Evolutionary conservation across 2,329 filamentous ascomycete genomes (phyloP).

Genomic region (Chaetomium sp.): DNA sequence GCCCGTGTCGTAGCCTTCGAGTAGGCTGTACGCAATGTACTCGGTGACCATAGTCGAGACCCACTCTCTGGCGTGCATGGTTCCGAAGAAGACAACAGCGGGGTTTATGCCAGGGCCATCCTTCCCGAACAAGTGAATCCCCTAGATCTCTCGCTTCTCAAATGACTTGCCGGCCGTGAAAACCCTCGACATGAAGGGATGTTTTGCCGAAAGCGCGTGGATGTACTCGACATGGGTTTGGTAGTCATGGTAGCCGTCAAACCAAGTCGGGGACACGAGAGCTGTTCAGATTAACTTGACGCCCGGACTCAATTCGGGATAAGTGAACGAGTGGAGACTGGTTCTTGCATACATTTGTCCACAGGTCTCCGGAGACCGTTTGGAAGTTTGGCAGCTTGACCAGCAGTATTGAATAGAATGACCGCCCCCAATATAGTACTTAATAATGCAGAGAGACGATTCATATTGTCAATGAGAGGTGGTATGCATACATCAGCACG

Average conservation of each 20-base stretch:
- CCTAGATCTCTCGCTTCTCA: constrained; percentile 51
- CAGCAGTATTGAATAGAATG: no score
- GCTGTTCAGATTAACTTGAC: neutral
- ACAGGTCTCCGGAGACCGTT: no score
- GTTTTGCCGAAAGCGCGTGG: constrained; percentile 34
- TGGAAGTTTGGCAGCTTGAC: no score
- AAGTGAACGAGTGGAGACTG: no score
- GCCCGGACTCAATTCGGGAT: neutral
- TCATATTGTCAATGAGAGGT: no score
- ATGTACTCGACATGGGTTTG: constrained; percentile 36
- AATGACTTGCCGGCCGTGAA: constrained; percentile 43
- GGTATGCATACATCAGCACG: no score
- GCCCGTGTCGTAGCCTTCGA: constrained; percentile 38
- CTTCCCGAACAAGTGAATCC: constrained; percentile 50
- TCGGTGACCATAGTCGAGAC: constrained; percentile 50
- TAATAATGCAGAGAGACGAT: no score
- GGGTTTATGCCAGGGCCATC: constrained; percentile 40
- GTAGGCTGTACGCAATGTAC: constrained; percentile 45
- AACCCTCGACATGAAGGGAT: constrained; percentile 41
- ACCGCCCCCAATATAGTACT: no score
- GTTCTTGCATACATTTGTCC: no score
- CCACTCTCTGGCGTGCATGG: constrained; percentile 56
- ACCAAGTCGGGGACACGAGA: constrained; percentile 23
- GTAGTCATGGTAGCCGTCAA: constrained; percentile 48
- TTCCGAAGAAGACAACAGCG: constrained; percentile 50